Base-by-base conservation (phyloP, 306 rosid genomes). In the Cucurbita ficifolia region DNA sequence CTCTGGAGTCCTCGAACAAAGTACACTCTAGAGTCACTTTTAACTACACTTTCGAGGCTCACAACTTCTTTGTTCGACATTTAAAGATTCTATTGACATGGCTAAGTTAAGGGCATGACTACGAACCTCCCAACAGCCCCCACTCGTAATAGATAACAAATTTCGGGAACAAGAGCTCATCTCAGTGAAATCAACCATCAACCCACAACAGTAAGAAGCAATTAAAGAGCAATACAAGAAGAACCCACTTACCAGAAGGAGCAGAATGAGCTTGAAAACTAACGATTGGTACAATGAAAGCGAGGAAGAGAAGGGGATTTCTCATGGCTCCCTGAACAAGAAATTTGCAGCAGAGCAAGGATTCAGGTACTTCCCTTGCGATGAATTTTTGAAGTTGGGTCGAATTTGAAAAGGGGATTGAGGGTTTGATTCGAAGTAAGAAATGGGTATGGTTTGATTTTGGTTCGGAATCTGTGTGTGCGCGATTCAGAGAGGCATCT, bases 191-290 rank as follows among this genome's bases (percentile, higher is more conserved):
- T n/a, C 24, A 60, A 29, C 10, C 64, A 55, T 21, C n/a, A 29
- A 8, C 18, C n/a, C 7, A 55, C 57, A 80, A 36, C 46, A 7
- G 35, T 39, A 63, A 18, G 74, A 80, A 76, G 78, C 40, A 55
- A 62, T 62, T 17, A 49, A 62, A 54, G 52, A 38, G 6, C 0
- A 33, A n/a, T 38, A 29, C 9, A 70, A 39, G 70, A 81, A 59
- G 19, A 78, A 8, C 5, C 52, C 35, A 10, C n/a, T 73, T 73
- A 94, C 99, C 99, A 33, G 99, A 83, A 68, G 97, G 96, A 81
- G 95, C 95, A 64, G 97, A 92, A 43, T 81, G 84, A 71, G 89
- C 87, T 82, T 84, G 88, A 76, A 81, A 79, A 83, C 78, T 13
- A 54, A 76, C 24, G 51, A 80, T 57, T 58, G 84, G 82, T 18